These are phyloP conservation scores for Globisporangium megalacanthum DNA, from an alignment of 352 stramenopile species.

Conservation along the genomic window DNA sequence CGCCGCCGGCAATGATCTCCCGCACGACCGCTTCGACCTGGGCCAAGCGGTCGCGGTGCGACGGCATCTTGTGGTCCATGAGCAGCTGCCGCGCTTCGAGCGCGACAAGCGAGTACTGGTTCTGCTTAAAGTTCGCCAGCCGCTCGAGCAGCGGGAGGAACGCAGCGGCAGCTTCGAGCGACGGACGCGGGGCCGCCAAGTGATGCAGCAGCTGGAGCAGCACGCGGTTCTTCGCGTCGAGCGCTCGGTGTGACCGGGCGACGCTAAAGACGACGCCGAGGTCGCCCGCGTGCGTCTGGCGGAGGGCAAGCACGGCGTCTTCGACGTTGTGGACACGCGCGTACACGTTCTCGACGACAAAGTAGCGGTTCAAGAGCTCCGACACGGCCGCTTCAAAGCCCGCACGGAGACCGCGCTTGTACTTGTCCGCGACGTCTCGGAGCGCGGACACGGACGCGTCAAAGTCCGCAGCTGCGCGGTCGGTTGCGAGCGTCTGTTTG, in stretches of 20 bases:
- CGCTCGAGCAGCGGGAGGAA: slow-evolving; percentile 84
- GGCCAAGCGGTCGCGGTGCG: slow-evolving; percentile 87
- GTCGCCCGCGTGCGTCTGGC: slow-evolving; percentile 89
- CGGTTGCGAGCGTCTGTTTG: slow-evolving; percentile 48
- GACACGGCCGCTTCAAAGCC: slow-evolving; percentile 57
- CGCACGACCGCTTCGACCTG: slow-evolving; percentile 75
- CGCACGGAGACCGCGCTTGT: slow-evolving; percentile 65
- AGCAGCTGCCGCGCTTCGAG: slow-evolving; percentile 94
- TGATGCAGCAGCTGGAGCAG: slow-evolving; percentile 65
- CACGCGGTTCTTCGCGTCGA: slow-evolving; percentile 85
- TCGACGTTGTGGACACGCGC: slow-evolving; percentile 76
- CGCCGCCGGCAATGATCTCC: slow-evolving; percentile 56
- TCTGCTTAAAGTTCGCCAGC: slow-evolving; percentile 85
- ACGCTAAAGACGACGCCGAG: slow-evolving; percentile 82
- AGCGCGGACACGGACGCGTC: slow-evolving; percentile 64
- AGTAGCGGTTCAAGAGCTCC: slow-evolving; percentile 81
- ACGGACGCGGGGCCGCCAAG: slow-evolving; percentile 47
- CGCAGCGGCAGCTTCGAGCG: slow-evolving; percentile 45
- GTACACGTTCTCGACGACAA: slow-evolving; percentile 69
- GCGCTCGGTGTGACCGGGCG: slow-evolving; percentile 87
- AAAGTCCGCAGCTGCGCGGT: slow-evolving; percentile 62
- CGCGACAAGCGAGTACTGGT: slow-evolving; percentile 91
- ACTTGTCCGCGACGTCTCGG: slow-evolving; percentile 70
- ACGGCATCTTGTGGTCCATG: slow-evolving; percentile 96
- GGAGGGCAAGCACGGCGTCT: slow-evolving; percentile 78